Base-by-base conservation (phyloP, 768 basidiomycete genomes). In the Lentinus brumalis region DNA sequence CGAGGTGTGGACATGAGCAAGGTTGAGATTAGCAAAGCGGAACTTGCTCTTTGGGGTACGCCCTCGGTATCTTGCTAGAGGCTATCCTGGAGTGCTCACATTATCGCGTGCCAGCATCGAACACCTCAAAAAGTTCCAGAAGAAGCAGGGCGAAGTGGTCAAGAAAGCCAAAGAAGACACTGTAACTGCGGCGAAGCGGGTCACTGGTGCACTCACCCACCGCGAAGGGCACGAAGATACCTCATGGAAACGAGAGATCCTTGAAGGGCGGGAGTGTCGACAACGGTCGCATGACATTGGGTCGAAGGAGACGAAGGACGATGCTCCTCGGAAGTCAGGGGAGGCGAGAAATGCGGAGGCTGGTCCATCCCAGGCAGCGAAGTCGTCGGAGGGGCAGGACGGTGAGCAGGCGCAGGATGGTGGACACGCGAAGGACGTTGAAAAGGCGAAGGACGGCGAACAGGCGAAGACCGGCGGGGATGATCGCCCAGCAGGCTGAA, bases 1-100 rank as follows among this genome's bases (percentile, higher is more conserved):
- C 77, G 78, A 10, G 84, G 85, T 0, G 81, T 85, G 1, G 85
- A 88, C 66, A 80, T 87, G 74, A 76, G 74, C 60, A 84, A 86
- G 67, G 82, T 86, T 5, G 78, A 83, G 58, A 78, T 86, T 15
- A 84, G 79, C 63, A 87, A 87, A 70, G 86, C 83, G 15, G 86
- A 87, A 66, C 71, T 79, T 6, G 78, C 81, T 11, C 73, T 86
- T 32, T 85, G 83, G 83, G 82, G 82, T 83, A 63, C 57, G 78
- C 64, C 14, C 9, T 2, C 15, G 2, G 21, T 26, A 26, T 26
- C 41, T 10, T 41, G 0, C 9, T 7, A 35, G 35, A 35, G 32
- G 59, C n/a, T 18, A 14, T 32, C 30, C 39, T 32, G 26, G 30
- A 18, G 40, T 3, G 21, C 15, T 29, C 42, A 45, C 45, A 39